Evolutionary conservation across 768 basidiomycete genomes (phyloP), one percentile per base, ranked within the genome.

Genomic region (Roridomyces roridus): DNA sequence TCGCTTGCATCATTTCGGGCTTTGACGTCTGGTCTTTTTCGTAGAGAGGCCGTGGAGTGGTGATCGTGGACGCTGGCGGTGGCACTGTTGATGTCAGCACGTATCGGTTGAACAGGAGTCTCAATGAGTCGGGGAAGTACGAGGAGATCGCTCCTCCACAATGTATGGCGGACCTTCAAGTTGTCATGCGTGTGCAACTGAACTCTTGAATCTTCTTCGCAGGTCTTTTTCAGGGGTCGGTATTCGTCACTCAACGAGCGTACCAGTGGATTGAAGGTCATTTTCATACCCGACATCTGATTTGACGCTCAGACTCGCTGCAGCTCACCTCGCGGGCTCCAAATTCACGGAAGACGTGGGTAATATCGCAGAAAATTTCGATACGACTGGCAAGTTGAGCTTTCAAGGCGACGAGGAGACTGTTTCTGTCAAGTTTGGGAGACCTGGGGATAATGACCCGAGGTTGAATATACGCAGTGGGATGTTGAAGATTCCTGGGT

Each of bases 41-140:
- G 4, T 31, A 63, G 74, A 65, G 31, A 0, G 71, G 72, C 1
- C 63, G 68, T 26, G 73, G 74, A 1, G 67, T 83, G 6, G 72
- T 82, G 17, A 65, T 85, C 15, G 75, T 84, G 9, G 84, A 85
- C 62, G 81, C 80, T 8, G 84, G 84, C 10, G 80, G 80, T 20
- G 86, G 85, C 23, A 88, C 85, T 0, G 73, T 87, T 25, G 86
- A 88, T 59, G 70, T 87, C 47, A 86, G 83, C 46, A 75, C 80
- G 11, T 87, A 87, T 48, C 74, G 74, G 29, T 73, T 77, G 62
- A 65, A 66, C 20, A 64, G 63, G 26, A 67, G 63, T 4, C 56
- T 71, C 1, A 56, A 63, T 5, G 59, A 68, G 73, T 75, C 4
- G 2, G 54, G 67, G 14, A 45, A 61, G 0, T 77, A 82, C 21